A percentile compares a stretch with the other conserved stretches of the same genome.
phyloP scores from a whole-genome alignment of 768 basidiomycete genomes.

The Tylopilus sp. region DNA sequence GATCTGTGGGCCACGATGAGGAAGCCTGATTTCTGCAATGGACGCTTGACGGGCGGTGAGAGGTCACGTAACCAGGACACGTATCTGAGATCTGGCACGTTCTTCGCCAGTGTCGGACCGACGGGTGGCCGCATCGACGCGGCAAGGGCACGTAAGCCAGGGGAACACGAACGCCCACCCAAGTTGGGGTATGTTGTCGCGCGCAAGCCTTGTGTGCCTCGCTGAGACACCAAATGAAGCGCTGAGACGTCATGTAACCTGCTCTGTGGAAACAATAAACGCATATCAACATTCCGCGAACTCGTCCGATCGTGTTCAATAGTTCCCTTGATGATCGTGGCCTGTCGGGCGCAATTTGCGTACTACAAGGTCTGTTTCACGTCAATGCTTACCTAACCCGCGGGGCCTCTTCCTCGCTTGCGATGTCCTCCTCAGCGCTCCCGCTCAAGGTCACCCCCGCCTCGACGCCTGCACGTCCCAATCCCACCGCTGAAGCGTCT shows the following conservation, averaged over 20 bases:
- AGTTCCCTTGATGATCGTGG: no score
- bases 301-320: no score
- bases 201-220: no score
- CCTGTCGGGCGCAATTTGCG: neutral
- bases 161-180: no score
- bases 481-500: slow-evolving; percentile 18
- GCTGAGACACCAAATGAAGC: slow-evolving; percentile 2
- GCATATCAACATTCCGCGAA: no score
- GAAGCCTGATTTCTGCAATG: slow-evolving; percentile 11
- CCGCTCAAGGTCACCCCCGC: slow-evolving; percentile 62
- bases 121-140: slow-evolving; percentile 27
- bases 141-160: neutral
- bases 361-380: slow-evolving; percentile 12
- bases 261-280: slow-evolving; percentile 6
- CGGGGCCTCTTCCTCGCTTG: neutral
- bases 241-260: neutral
- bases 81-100: slow-evolving; percentile 6
- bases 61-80: slow-evolving; percentile 14
- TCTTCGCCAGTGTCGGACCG: neutral
- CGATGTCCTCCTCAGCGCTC: slow-evolving; percentile 52
- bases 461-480: slow-evolving; percentile 48
- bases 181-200: no score
- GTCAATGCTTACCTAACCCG: slow-evolving; percentile 13
- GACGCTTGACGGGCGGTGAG: neutral
- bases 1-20: slow-evolving; percentile 16